Percentiles rank a stretch among this genome's conserved stretches.
Conservation (phyloP, 2,329 filamentous ascomycete species). For the Exophiala lecanii-corni region DNA sequence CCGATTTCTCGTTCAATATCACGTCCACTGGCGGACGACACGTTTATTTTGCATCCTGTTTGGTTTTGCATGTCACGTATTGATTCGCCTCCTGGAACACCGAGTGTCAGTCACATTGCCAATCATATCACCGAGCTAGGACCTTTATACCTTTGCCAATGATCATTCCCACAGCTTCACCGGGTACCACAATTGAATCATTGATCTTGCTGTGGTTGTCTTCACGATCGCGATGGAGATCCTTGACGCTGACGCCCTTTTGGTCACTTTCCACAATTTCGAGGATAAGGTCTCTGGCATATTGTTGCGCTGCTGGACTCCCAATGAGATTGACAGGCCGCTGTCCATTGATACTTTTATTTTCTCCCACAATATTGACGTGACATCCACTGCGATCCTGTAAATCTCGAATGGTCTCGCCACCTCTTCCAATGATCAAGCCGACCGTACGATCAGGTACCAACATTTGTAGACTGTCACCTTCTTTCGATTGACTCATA, state of each 20-base stretch:
- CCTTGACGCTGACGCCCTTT: slow-evolving; percentile 32
- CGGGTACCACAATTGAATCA: slow-evolving; percentile 79
- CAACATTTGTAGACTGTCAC: slow-evolving; percentile 88
- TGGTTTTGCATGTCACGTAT: slow-evolving; percentile 88
- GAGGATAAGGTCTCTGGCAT: slow-evolving; percentile 82
- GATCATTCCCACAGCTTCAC: slow-evolving; percentile 92
- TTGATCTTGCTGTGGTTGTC: slow-evolving; percentile 56
- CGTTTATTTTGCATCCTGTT: slow-evolving; percentile 92
- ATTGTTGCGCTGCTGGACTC: slow-evolving; percentile 65
- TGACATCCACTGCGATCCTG: slow-evolving; percentile 92
- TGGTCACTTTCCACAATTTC: slow-evolving; percentile 88
- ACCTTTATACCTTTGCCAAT: slow-evolving; percentile 67
- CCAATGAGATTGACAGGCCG: slow-evolving; percentile 89
- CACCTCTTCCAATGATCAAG: slow-evolving; percentile 87
- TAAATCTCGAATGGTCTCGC: slow-evolving; percentile 86
- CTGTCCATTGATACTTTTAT: slow-evolving; percentile 85
- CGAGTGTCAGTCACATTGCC: too few species aligned
- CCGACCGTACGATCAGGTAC: slow-evolving; percentile 90
- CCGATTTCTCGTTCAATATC: slow-evolving; percentile 84
- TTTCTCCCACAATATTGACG: slow-evolving; percentile 90
- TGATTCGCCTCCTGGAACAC: slow-evolving; percentile 66
- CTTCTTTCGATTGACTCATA: slow-evolving; percentile 54
- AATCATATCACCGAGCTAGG: not conserved
- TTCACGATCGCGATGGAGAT: slow-evolving; percentile 38
- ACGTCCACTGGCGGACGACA: slow-evolving; percentile 72